These are phyloP conservation scores for Penicillium sp. DNA, from an alignment of 2,329 filamentous ascomycete genomes.

Conservation along the genomic window DNA sequence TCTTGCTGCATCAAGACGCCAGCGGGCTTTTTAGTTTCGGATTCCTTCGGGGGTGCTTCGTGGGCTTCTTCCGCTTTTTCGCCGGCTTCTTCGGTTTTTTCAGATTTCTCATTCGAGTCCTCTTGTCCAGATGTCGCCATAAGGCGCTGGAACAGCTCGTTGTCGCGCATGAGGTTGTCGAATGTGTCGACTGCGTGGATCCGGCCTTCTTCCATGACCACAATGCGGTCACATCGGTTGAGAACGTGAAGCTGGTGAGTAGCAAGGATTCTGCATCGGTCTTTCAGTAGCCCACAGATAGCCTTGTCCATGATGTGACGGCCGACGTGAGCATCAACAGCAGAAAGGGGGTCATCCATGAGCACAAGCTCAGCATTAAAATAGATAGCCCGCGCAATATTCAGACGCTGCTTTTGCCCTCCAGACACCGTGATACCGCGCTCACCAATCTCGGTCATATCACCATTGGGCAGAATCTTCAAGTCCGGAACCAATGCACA, in stretches of 20 bases:
- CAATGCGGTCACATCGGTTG: constrained; percentile 83
- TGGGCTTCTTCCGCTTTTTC: constrained; percentile 22
- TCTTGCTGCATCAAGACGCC: constrained; percentile 49
- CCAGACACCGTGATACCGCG: constrained; percentile 93
- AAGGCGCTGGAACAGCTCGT: constrained; percentile 74
- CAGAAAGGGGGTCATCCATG: constrained; percentile 64
- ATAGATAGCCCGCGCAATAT: constrained; percentile 79
- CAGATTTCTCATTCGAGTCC: constrained; percentile 50
- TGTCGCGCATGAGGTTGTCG: constrained; percentile 76
- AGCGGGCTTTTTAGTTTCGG: constrained; percentile 9
- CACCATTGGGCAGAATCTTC: constrained; percentile 88
- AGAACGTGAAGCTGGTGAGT: constrained; percentile 96
- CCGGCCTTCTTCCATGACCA: constrained; percentile 86
- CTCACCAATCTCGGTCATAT: constrained; percentile 90
- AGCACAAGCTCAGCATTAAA: constrained; percentile 63
- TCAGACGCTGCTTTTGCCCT: constrained; percentile 91
- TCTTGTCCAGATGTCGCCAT: constrained; percentile 73
- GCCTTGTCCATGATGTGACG: constrained; percentile 86
- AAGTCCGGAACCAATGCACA: constrained; percentile 84
- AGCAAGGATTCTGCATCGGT: constrained; percentile 87
- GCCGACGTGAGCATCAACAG: constrained; percentile 58
- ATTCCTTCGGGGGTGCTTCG: constrained; percentile 8
- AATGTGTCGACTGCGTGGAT: constrained; percentile 88
- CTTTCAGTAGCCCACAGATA: constrained; percentile 80
- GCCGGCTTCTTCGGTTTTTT: constrained; percentile 47